A percentile compares a stretch with the other conserved stretches of the same genome.
These are phyloP conservation scores for Patellifolia procumbens DNA, from an alignment of 179 eudicot species.

Conservation along the genomic window DNA sequence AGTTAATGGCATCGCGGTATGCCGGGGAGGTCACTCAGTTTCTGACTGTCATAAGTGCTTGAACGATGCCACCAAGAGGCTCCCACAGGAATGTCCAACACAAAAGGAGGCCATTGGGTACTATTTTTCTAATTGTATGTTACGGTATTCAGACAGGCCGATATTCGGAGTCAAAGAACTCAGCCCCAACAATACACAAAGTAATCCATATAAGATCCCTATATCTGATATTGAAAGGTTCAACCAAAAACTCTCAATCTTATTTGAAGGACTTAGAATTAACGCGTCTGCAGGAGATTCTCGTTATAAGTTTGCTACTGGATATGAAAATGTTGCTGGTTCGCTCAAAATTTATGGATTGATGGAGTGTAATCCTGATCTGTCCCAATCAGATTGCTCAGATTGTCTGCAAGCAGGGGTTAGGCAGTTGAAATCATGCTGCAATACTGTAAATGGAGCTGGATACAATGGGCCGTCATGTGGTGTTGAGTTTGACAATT, in stretches of 20 bases:
- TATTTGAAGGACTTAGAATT: slow-evolving; percentile 16
- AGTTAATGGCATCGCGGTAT: slow-evolving; percentile 23
- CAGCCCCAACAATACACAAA: neutral
- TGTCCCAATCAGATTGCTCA: slow-evolving; percentile 13
- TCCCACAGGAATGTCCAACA: slow-evolving; percentile 20
- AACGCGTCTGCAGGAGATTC: slow-evolving; percentile 21
- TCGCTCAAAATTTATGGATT: slow-evolving; percentile 24
- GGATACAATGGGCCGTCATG: slow-evolving; percentile 9
- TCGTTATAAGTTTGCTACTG: slow-evolving; percentile 29
- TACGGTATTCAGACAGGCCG: slow-evolving; percentile 25
- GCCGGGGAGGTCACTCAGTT: slow-evolving; percentile 15
- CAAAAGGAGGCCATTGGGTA: slow-evolving; percentile 35
- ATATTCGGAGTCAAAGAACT: slow-evolving; percentile 10
- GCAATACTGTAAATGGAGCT: neutral
- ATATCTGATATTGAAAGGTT: slow-evolving; percentile 9
- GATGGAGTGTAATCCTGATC: slow-evolving; percentile 32
- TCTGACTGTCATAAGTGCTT: slow-evolving; percentile 6
- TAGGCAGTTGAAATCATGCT: neutral
- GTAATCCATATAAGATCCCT: neutral
- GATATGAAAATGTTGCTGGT: slow-evolving; percentile 9
- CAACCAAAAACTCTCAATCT: slow-evolving; percentile 7
- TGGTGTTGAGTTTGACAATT: slow-evolving; percentile 3
- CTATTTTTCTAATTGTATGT: slow-evolving; percentile 2
- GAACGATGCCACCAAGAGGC: neutral
- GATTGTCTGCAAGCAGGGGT: slow-evolving; percentile 1